phyloP scores from a whole-genome alignment of 345 rosid species.

The Rhodamnia rubescens region DNA sequence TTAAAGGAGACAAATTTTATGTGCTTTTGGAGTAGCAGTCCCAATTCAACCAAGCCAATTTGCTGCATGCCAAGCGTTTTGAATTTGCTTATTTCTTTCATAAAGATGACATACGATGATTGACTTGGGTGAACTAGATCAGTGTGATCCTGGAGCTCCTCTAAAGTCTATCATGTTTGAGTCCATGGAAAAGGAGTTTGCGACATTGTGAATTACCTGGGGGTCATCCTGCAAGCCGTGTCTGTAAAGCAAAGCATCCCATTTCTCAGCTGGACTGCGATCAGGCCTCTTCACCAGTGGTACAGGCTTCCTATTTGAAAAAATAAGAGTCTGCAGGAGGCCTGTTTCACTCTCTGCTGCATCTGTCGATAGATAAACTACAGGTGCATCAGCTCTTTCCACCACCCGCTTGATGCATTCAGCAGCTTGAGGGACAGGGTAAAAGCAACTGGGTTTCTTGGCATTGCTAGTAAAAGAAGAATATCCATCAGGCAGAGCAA shows the following conservation, averaged over 20 bases:
- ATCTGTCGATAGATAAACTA: conserved; percentile 88
- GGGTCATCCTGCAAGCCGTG: conserved; percentile 55
- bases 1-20: neutral
- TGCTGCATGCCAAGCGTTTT: neutral
- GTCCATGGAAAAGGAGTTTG: neutral
- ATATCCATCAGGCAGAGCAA: conserved; percentile 4
- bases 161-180: neutral
- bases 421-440: conserved; percentile 95
- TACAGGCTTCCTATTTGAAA: conserved; percentile 50
- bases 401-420: conserved; percentile 64
- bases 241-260: conserved; percentile 84
- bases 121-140: neutral
- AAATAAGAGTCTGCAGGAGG: conserved; percentile 59
- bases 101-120: neutral
- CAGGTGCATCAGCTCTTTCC: conserved; percentile 58
- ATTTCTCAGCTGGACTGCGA: conserved; percentile 77
- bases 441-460: conserved; percentile 88
- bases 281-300: conserved; percentile 72
- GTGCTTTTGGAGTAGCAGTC: neutral
- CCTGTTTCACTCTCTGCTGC: conserved; percentile 92
- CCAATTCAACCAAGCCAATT: neutral
- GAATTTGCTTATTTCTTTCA: neutral
- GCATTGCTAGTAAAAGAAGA: conserved; percentile 59
- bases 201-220: conserved; percentile 32
- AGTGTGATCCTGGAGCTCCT: neutral